Percentiles rank a stretch among this genome's conserved stretches.
Evolutionary conservation across 2,329 filamentous ascomycete genomes (phyloP).

Genomic region (Microdochium nivale): DNA sequence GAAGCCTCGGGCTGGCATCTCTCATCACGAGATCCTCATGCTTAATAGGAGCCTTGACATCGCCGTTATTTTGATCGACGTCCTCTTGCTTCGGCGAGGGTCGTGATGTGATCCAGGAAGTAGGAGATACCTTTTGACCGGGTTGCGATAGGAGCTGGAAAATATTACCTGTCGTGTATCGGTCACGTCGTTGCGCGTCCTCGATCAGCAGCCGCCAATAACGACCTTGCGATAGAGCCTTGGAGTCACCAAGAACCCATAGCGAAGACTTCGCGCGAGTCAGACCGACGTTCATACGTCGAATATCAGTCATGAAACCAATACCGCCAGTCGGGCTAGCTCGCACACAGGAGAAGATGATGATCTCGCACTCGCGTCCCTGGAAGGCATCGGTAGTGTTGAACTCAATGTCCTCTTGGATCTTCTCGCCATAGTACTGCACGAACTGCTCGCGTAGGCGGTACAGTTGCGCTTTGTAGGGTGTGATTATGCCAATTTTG

Average conservation of each 20-base stretch:
- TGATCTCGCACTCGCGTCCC: constrained; percentile 91
- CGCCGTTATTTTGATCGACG: background rate
- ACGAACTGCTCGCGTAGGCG: constrained; percentile 71
- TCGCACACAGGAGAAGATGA: constrained; percentile 97
- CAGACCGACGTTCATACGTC: constrained; percentile 98
- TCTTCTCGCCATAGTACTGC: constrained; percentile 61
- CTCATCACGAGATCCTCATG: constrained; percentile 18
- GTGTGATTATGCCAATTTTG: constrained; percentile 95
- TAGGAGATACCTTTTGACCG: constrained; percentile 23
- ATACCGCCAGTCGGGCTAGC: constrained; percentile 89
- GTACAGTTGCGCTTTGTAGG: constrained; percentile 87
- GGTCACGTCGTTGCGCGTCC: constrained; percentile 65
- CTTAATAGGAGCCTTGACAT: background rate
- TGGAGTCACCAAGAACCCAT: constrained; percentile 91
- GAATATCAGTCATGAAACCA: constrained; percentile 95
- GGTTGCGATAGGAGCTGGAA: constrained; percentile 38
- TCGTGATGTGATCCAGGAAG: constrained; percentile 5
- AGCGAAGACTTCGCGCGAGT: constrained; percentile 94
- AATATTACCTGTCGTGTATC: constrained; percentile 64
- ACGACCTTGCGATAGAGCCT: constrained; percentile 75
- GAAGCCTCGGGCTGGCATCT: constrained; percentile 10
- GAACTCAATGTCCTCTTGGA: constrained; percentile 81
- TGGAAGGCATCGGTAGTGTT: constrained; percentile 99
- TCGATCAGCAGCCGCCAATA: constrained; percentile 85
- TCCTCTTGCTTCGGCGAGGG: background rate